Conservation (phyloP, 305 asterid species). For the Rubia peregrina region DNA sequence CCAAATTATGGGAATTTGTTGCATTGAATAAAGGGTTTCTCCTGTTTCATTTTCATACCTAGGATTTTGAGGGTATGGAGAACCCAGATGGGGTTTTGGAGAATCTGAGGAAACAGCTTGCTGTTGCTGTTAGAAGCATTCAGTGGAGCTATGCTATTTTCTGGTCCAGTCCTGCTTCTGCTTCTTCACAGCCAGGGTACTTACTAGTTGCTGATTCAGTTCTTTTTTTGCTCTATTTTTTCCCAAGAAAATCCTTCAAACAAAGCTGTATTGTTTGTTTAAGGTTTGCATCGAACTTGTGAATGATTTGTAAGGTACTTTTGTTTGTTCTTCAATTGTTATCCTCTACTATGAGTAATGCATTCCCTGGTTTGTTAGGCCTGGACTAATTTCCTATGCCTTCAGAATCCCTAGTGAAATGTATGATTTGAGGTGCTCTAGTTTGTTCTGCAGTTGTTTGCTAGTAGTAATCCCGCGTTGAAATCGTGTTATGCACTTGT, state of each 20-base stretch:
- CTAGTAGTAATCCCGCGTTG: background rate
- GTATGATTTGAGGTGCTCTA: background rate
- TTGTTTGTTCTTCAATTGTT: background rate
- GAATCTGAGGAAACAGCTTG: conserved; percentile 60
- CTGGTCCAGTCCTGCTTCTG: conserved; percentile 56
- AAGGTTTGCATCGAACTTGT: background rate
- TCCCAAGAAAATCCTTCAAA: background rate
- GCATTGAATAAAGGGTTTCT: background rate
- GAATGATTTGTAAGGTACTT: background rate
- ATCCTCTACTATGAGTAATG: background rate
- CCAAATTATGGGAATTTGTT: background rate
- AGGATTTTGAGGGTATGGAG: conserved; percentile 6
- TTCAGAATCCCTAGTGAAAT: background rate
- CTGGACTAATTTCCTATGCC: background rate
- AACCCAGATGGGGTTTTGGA: conserved; percentile 27
- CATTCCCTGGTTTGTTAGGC: background rate
- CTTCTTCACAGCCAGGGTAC: conserved; percentile 57
- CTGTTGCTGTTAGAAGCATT: conserved; percentile 70
- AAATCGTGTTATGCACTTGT: no score
- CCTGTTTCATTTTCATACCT: background rate
- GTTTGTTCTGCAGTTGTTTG: background rate
- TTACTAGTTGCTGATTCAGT: conserved; percentile 18
- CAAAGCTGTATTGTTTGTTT: background rate
- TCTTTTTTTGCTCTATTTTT: background rate
- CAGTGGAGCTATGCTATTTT: conserved; percentile 93